Base-by-base conservation (phyloP, 441 rosid genomes). In the Pelargonium cotyledonis region DNA sequence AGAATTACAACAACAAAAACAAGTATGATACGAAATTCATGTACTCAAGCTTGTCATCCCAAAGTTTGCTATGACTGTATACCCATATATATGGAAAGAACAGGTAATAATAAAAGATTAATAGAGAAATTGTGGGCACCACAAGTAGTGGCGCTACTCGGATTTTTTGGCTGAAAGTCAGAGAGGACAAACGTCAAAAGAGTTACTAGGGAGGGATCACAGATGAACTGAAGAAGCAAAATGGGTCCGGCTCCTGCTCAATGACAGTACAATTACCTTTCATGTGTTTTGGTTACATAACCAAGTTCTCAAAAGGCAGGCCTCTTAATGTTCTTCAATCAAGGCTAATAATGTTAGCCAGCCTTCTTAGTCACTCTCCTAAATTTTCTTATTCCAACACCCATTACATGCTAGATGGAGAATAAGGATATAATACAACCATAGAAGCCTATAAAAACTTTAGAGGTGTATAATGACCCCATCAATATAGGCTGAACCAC, bases 341-440 rank as follows among this genome's bases (percentile, higher is more conserved):
- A 55, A 15, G 61, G 61, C 61, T 55, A 23, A 6, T 57, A 18
- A n/a, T 9, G 11, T 57, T 19, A 57, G 12, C 29, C 29, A 57
- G 29, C 62, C 26, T 57, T 57, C 63, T 19, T 18, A 57, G 12
- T 55, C 61, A 15, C 19, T 51, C 19, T 11, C 6, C 18, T 55
- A 16, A 19, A 6, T 55, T 55, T 55, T 55, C 61, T 55, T 55
- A 55, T 12, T 49, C 61, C 61, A 8, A 16, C 29, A 7, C 5
- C 12, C 29, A 57, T 19, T 18, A 57, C 63, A 57, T 57, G 29
- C 63, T 19, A 23, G 64, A 60, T 60, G n/a, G 63, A 11, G 63
- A 58, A 58, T 60, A 18, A 60, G 14, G 10, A 60, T 4, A 57
- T 57, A 18, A 60, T 21, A 60, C 3, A 19, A 21, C 63, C 10